phyloP scores from a whole-genome alignment of 768 basidiomycete genomes.

The Lentinula lateritia region DNA sequence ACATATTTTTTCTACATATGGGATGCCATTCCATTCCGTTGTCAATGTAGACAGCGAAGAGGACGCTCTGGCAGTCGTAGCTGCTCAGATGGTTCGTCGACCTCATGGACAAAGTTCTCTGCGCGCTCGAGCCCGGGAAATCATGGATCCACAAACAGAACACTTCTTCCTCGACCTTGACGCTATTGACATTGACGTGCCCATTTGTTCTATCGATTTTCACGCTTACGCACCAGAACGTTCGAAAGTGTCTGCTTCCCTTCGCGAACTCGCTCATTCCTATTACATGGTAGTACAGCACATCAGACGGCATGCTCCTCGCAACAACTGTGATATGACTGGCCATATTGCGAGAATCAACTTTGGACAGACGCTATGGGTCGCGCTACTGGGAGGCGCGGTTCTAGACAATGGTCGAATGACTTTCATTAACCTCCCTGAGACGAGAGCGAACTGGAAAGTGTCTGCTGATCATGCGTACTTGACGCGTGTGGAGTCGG shows the following conservation, averaged over 20 bases:
- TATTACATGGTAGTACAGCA: conserved; percentile 19
- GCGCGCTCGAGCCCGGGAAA: conserved; percentile 7
- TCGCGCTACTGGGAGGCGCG: conserved; percentile 18
- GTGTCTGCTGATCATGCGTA: conserved; percentile 17
- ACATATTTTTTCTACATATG: conserved; percentile 13
- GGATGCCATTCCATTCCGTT: conserved; percentile 11
- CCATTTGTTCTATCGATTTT: conserved; percentile 21
- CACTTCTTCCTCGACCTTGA: conserved; percentile 15
- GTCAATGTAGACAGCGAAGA: conserved; percentile 15
- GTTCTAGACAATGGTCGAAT: conserved; percentile 17
- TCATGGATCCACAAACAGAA: background rate
- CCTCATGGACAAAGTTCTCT: conserved; percentile 18
- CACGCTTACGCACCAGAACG: conserved; percentile 19
- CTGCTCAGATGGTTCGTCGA: conserved; percentile 21
- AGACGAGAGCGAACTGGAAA: conserved; percentile 12
- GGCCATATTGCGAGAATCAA: conserved; percentile 10
- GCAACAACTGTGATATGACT: background rate
- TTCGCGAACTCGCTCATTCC: conserved; percentile 16
- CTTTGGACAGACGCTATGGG: conserved; percentile 21
- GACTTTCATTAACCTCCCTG: conserved; percentile 22
- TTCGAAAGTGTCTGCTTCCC: conserved; percentile 18
- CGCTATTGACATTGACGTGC: conserved; percentile 11
- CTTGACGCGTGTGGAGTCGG: conserved; percentile 13
- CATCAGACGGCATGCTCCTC: conserved; percentile 12
- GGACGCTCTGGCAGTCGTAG: conserved; percentile 12